Conservation (phyloP, 2,329 filamentous ascomycete genomes). For the Shiraia bambusicola region DNA sequence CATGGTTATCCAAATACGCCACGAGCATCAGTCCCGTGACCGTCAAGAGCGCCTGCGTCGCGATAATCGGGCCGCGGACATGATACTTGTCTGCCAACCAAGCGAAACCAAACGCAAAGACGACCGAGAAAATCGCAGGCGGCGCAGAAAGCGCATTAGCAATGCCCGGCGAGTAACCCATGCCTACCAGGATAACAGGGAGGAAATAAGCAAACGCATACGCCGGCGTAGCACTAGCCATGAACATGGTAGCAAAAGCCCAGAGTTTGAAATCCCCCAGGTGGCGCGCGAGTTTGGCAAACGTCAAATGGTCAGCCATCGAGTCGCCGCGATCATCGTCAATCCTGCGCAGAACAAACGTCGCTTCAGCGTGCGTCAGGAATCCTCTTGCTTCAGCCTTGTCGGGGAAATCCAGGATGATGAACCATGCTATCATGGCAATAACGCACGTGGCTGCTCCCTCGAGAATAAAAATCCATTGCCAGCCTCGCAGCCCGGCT, state of each 20-base stretch:
- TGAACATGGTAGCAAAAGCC: conserved; percentile 26
- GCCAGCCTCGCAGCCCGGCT: conserved; percentile 26
- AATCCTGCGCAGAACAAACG: conserved; percentile 22
- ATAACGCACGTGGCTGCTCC: conserved; percentile 28
- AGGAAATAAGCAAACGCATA: conserved; percentile 33
- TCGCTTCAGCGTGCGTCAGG: conserved; percentile 19
- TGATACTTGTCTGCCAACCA: conserved; percentile 30
- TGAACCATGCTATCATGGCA: conserved; percentile 26
- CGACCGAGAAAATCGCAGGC: conserved; percentile 24
- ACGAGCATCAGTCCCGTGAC: conserved; percentile 29
- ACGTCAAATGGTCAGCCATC: conserved; percentile 22
- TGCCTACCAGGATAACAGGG: conserved; percentile 30
- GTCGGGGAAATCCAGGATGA: conserved; percentile 34
- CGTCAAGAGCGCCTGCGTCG: conserved; percentile 19
- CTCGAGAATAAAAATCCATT: conserved; percentile 35
- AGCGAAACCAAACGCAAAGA: conserved; percentile 26
- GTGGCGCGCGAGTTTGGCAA: conserved; percentile 19
- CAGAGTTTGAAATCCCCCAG: conserved; percentile 25
- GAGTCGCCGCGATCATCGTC: conserved; percentile 30
- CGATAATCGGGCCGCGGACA: conserved; percentile 27
- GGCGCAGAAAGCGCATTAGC: conserved; percentile 27
- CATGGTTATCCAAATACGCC: conserved; percentile 23
- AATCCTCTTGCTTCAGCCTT: conserved; percentile 27
- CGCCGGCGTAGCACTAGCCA: conserved; percentile 25
- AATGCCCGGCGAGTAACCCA: conserved; percentile 20